Percentiles rank a stretch among this genome's conserved stretches.
Evolutionary conservation across 2,329 filamentous ascomycete genomes (phyloP).

Genomic region (Phyllosticta citriasiana): DNA sequence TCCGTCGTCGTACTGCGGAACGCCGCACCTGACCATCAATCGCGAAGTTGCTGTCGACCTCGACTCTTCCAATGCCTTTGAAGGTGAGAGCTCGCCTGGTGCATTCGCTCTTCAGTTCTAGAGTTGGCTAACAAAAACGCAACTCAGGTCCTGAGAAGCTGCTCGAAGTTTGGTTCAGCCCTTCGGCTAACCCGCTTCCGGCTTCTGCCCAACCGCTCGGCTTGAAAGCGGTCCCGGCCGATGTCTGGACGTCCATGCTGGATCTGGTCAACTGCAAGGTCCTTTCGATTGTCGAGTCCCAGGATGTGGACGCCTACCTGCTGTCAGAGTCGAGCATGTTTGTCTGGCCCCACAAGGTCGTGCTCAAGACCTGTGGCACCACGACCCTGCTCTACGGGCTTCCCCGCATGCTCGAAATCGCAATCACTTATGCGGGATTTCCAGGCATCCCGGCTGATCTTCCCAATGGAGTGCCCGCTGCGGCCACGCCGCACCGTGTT

Average conservation of each 20-base stretch:
- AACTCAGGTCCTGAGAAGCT: slow-evolving; percentile 80
- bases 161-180: slow-evolving; percentile 94
- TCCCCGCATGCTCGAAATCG: slow-evolving; percentile 85
- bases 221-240: slow-evolving; percentile 72
- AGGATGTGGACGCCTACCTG: slow-evolving; percentile 91
- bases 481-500: slow-evolving; percentile 84
- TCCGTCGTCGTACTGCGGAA: slow-evolving; percentile 63
- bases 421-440: slow-evolving; percentile 79
- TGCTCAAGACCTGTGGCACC: slow-evolving; percentile 96
- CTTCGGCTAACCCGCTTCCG: slow-evolving; percentile 64
- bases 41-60: slow-evolving; percentile 86
- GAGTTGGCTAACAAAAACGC: slow-evolving; percentile 15
- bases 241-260: slow-evolving; percentile 92
- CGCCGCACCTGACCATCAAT: slow-evolving; percentile 91
- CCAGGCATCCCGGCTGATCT: slow-evolving; percentile 63
- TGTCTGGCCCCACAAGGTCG: slow-evolving; percentile 98
- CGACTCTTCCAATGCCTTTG: slow-evolving; percentile 92
- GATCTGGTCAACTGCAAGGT: slow-evolving; percentile 99
- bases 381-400: slow-evolving; percentile 87
- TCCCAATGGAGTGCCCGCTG: slow-evolving; percentile 56
- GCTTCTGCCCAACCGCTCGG: slow-evolving; percentile 61
- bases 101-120: background rate
- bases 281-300: slow-evolving; percentile 83
- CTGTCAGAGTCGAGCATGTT: slow-evolving; percentile 99
- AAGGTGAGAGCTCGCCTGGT: slow-evolving; percentile 49